Base-by-base conservation (phyloP, 176 grass and related monocot species). In the Puya raimondii region DNA sequence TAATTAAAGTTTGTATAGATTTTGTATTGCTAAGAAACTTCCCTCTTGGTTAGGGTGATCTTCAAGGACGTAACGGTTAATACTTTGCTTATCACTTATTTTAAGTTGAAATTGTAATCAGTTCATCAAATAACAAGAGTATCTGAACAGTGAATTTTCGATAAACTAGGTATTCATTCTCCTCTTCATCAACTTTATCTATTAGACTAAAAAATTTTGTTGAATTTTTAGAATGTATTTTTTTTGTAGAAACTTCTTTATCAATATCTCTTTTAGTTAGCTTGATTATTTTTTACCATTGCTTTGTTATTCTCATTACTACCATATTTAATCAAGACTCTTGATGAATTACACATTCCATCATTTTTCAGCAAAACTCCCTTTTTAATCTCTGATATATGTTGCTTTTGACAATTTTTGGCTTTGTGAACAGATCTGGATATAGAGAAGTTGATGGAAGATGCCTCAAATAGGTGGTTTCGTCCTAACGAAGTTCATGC, bases 401-500 rank as follows among this genome's bases (percentile, higher is more conserved):
- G 64, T 68, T 69, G 56, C 11, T 72, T 54, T 67, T 72, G 17
- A 49, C 72, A 53, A 61, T 70, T 58, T 66, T 53, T 80, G 23
- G 64, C 73, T 74, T 7, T 76, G 21, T 68, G 12, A 63, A 80
- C 81, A 99, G 94, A 93, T 82, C 68, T 99, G 75, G 74, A 88
- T 74, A 83, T 75, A 42, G 85, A 93, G 15, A 99, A 85, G 76
- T 74, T 99, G 61, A 72, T 75, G 68, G 16, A 72, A 48, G 82
- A 90, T 64, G 94, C 82, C 2, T 61, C 61, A 27, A 53, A 72
- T 12, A 84, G 94, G 12, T 93, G 87, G 94, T 88, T 99, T 84
- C 78, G 82, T 74, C 85, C 94, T 0, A 99, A 99, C 78, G 94
- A 99, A 88, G 82, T 99, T 64, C 84, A 91, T 27, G 90, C 94